Evolutionary conservation across 2,329 filamentous ascomycete genomes (phyloP).

Genomic region (Xenosphaeropsis pyriputrescens): DNA sequence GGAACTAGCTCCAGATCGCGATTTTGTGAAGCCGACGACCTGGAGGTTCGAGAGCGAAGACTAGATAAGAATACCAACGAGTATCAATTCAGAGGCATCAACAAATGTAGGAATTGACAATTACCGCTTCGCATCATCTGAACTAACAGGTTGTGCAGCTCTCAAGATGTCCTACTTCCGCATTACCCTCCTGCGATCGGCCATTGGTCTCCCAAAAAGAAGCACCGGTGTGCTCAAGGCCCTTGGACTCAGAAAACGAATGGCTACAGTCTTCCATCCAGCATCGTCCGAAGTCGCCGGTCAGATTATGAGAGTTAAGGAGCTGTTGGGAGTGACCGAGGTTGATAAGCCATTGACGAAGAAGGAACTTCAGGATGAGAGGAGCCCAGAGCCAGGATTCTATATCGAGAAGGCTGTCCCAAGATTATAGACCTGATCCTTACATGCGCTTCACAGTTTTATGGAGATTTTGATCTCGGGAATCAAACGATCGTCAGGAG

Average conservation of each 20-base stretch:
- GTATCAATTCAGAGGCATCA: background rate
- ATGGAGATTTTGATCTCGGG: too few relatives aligned
- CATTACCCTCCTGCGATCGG: slow-evolving; percentile 57
- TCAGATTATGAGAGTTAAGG: slow-evolving; percentile 65
- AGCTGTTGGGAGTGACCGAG: slow-evolving; percentile 53
- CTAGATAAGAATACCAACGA: too few relatives aligned
- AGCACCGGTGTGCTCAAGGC: slow-evolving; percentile 52
- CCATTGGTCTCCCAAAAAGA: slow-evolving; percentile 54
- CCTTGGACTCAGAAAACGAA: slow-evolving; percentile 56
- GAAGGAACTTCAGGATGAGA: slow-evolving; percentile 41
- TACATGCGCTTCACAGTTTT: too few relatives aligned
- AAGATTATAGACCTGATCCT: too few relatives aligned
- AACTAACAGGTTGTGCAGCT: background rate
- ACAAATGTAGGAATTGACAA: background rate
- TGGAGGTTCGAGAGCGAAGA: too few relatives aligned
- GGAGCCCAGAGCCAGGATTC: slow-evolving; percentile 43
- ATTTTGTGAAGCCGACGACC: too few relatives aligned
- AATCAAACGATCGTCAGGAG: too few relatives aligned
- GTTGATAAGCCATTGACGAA: slow-evolving; percentile 44
- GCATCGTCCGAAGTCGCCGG: slow-evolving; percentile 53
- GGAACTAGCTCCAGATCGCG: too few relatives aligned
- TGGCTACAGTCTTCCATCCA: slow-evolving; percentile 59
- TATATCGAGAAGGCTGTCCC: background rate
- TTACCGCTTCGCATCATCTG: too few relatives aligned
- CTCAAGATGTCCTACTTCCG: slow-evolving; percentile 48